Evolutionary conservation across 1,139 yeast species (phyloP), one percentile per base, ranked within the genome.

Genomic region (Zygoascus meyerae): DNA sequence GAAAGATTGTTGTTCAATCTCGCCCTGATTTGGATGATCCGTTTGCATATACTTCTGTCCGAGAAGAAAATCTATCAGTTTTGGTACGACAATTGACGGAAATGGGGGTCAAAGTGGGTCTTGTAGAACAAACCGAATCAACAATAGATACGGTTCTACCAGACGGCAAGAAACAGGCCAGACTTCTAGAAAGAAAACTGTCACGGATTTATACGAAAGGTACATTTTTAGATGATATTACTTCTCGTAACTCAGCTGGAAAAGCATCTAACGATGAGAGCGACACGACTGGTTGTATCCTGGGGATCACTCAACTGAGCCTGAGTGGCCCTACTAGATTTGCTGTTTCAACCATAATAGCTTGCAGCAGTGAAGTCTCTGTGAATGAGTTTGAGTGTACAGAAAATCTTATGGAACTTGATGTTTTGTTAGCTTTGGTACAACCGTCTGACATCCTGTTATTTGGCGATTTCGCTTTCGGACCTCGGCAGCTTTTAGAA

Each of bases 31-130:
- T 12, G 9, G 76, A 75, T 56, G 78, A 77, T 46, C 74, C 79
- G 44, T 83, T 86, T 58, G 89, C 95, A 0, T 84, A 86, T 56
- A 84, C 95, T 52, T 82, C 94, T 6, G 83, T 92, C 40, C 97
- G 97, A 0, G 86, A 83, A 47, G 78, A 73, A 33, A 69, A 92
- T 50, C 69, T 92, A 8, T 84, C 83, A 54, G 73, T 84, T 26
- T 90, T 89, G 63, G 69, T 90, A 42, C 84, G 84, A 59, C 59
- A 60, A 45, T 53, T 65, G 29, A 65, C 65, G 1, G 58, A 60
- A 11, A 48, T 52, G 29, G 69, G 69, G 2, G 50, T 55, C 52
- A 90, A 85, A 61, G 89, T 92, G 3, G 97, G 95, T 0, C 79
- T 92, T 1, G 94, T 90, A 0, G 83, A 84, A 57, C 98, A 92